Evolutionary conservation across 2,329 filamentous ascomycete species (phyloP).

Genomic region (Penicillium sp.): DNA sequence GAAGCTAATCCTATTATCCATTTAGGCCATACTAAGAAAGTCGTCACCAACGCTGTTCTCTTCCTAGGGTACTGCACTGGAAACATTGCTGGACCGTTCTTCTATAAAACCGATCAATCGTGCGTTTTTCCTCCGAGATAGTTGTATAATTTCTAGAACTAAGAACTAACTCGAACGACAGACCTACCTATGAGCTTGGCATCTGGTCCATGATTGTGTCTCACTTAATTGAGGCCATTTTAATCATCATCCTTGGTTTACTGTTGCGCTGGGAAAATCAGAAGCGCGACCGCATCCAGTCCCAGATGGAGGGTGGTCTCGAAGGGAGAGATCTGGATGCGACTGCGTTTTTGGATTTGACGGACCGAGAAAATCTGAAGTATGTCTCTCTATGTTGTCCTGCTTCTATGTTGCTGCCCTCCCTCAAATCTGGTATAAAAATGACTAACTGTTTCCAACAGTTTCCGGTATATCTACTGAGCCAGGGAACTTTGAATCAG

Average conservation of each 20-base stretch:
- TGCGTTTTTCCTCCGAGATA: constrained; percentile 9
- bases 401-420: neutral
- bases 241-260: constrained; percentile 47
- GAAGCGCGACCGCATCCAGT: constrained; percentile 49
- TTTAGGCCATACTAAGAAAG: constrained; percentile 60
- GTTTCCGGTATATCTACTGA: constrained; percentile 19
- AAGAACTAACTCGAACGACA: constrained; percentile 11
- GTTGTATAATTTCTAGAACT: neutral
- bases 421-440: neutral
- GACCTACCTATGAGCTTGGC: constrained; percentile 49
- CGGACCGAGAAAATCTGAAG: constrained; percentile 54
- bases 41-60: constrained; percentile 60
- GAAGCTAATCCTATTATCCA: neutral
- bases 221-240: constrained; percentile 51
- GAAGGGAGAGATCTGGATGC: constrained; percentile 48
- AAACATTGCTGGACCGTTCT: constrained; percentile 62
- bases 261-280: constrained; percentile 51
- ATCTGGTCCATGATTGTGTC: constrained; percentile 59
- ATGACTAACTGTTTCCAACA: neutral
- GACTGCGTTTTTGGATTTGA: constrained; percentile 55
- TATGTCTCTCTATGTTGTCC: constrained; percentile 16
- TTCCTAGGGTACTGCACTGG: constrained; percentile 61
- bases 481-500: too few species aligned
- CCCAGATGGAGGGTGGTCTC: constrained; percentile 45
- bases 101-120: constrained; percentile 56